Evolutionary conservation across 208 protist genomes (phyloP).

Genomic region (Phytomonas francai): DNA sequence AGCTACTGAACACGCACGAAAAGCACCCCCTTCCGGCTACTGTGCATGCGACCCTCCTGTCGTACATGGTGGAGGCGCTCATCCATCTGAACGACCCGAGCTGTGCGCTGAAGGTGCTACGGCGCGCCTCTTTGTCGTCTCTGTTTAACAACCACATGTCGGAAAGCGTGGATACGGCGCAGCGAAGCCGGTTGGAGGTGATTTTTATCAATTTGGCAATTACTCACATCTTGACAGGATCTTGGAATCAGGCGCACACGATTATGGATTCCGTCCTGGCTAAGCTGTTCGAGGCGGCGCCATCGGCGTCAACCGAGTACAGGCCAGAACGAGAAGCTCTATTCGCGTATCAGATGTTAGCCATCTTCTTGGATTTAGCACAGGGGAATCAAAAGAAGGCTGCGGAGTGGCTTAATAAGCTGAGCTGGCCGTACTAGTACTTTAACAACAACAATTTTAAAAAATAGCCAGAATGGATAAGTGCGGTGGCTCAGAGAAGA

Average conservation of each 20-base stretch:
- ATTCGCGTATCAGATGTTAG: constrained; percentile 71
- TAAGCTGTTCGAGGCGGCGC: constrained; percentile 59
- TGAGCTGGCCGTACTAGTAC: constrained; percentile 53
- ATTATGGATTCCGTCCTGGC: constrained; percentile 74
- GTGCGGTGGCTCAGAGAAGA: not conserved
- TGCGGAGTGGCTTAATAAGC: constrained; percentile 49
- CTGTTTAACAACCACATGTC: constrained; percentile 23
- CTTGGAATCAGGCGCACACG: constrained; percentile 75
- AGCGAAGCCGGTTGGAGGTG: constrained; percentile 75
- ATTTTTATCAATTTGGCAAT: constrained; percentile 80
- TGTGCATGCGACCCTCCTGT: constrained; percentile 67
- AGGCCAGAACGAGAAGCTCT: constrained; percentile 47
- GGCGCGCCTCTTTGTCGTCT: constrained; percentile 51
- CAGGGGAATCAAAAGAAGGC: constrained; percentile 82
- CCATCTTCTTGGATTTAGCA: constrained; percentile 76
- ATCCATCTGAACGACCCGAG: constrained; percentile 78
- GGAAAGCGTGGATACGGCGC: constrained; percentile 45
- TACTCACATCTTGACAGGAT: constrained; percentile 73
- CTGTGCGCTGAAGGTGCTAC: constrained; percentile 60
- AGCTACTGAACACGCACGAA: constrained; percentile 62
- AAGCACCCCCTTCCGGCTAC: constrained; percentile 43
- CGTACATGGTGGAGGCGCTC: constrained; percentile 76
- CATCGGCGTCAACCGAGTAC: constrained; percentile 32
- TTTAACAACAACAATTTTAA: not conserved
- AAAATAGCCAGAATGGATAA: not conserved